A percentile compares a stretch with the other conserved stretches of the same genome.
Conservation (phyloP, 2,329 filamentous ascomycete species). For the Cladorrhinum sp. region DNA sequence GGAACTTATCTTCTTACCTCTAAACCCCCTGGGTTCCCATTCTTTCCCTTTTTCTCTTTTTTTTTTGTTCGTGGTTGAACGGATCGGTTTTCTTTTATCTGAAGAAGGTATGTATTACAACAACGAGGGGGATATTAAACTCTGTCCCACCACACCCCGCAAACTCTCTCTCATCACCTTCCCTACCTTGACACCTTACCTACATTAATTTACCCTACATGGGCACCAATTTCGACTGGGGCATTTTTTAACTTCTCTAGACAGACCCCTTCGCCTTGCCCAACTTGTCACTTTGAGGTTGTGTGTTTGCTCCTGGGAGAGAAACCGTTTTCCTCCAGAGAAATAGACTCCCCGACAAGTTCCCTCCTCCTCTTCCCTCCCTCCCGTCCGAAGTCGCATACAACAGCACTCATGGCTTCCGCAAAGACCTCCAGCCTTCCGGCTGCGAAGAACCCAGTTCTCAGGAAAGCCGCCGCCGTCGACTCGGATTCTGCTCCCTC, state of each 20-base stretch:
- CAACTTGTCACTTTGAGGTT: not conserved
- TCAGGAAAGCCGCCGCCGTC: slow-evolving; percentile 45
- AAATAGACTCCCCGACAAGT: not conserved
- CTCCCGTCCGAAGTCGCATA: not conserved
- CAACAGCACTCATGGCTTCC: slow-evolving; percentile 42
- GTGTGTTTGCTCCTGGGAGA: slow-evolving; percentile 1
- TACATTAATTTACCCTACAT: not conserved
- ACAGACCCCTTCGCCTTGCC: not conserved
- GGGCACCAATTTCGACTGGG: not conserved
- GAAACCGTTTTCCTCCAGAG: not conserved
- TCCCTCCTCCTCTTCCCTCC: slow-evolving; percentile 8
- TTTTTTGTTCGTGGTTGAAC: slow-evolving; percentile 10
- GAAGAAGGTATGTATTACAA: slow-evolving; percentile 11
- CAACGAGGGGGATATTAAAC: not conserved
- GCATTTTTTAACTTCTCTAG: not conserved
- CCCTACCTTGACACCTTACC: not conserved
- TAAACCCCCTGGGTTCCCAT: not conserved
- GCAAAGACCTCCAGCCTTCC: slow-evolving; percentile 40
- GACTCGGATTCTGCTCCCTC: slow-evolving; percentile 50
- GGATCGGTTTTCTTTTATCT: slow-evolving; percentile 6
- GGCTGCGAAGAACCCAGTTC: slow-evolving; percentile 42
- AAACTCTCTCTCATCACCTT: not conserved
- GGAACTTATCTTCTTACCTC: slow-evolving; percentile 14
- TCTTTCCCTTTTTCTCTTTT: slow-evolving; percentile 9
- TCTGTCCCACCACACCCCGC: not conserved